Base-by-base conservation (phyloP, 345 rosid species). In the Streptanthus diversifolius region DNA sequence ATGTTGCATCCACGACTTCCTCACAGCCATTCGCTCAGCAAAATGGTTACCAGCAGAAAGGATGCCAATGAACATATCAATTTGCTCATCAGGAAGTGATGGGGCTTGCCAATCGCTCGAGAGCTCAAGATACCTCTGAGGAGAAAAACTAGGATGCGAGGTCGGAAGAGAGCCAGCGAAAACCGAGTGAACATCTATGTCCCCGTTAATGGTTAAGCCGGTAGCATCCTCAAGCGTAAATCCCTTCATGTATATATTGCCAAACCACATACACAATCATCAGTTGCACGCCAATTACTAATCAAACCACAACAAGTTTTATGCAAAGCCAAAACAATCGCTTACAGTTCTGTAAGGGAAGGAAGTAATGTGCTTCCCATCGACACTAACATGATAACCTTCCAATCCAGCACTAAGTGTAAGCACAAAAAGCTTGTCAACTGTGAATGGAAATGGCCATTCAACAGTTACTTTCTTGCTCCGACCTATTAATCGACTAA, bases 1-100 rank as follows among this genome's bases (percentile, higher is more conserved):
- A 73, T 92, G 89, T 70, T 85, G 96, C 90, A 92, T 88, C 98
- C 98, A 92, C 29, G 96, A 81, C 83, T 80, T 92, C 84, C 96
- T 90, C 73, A 86, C 89, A 37, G 96, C 95, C 98, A 92, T 92
- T 49, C 98, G 75, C 82, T 92, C 98, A 7, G 88, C 81, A 74
- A 92, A 89, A 81, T 92, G 96, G 77, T 88, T 88, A 65, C 91
- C 95, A 0, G 96, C 91, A 47, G 98, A 92, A 29, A 89, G 95
- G 43, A 92, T 77, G 9, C 98, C 98, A 8, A 90, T 82, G 39
- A 92, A 92, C 80, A 92, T 77, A 57, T 88, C 90, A 60, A 87
- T 84, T 18, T 80, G 70, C 8, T 67, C 74, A 55, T 77, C 64
- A 17, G 85, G 83, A 80, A 86, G 75, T 52, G 86, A 82, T 33